Evolutionary conservation across 2,329 filamentous ascomycete species (phyloP).

Genomic region (Alternaria sp.): DNA sequence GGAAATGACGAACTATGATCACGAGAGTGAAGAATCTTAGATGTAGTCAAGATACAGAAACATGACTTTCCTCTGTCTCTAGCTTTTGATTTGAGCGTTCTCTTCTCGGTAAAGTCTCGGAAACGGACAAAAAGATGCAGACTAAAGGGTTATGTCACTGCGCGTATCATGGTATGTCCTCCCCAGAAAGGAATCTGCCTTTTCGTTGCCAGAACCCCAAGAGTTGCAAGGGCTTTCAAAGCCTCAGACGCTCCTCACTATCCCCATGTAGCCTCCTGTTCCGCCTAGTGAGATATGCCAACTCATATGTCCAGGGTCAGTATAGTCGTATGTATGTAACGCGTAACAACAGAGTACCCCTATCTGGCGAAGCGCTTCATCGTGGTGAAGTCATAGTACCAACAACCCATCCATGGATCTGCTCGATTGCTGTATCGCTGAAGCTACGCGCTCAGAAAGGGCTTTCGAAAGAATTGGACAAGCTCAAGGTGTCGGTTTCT

Average conservation of each 20-base stretch:
- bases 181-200: not conserved
- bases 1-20: not conserved
- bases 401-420: not conserved
- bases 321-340: not conserved
- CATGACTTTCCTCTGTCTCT: too few species aligned
- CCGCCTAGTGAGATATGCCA: fast-evolving
- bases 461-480: not conserved
- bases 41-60: too few species aligned
- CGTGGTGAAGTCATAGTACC: not conserved
- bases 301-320: not conserved
- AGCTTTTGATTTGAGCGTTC: not conserved
- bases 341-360: not conserved
- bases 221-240: too few species aligned
- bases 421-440: not conserved
- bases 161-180: not conserved
- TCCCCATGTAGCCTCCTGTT: too few species aligned
- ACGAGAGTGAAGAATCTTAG: too few species aligned
- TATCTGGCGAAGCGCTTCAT: not conserved
- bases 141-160: not conserved
- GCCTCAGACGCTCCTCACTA: too few species aligned
- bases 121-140: not conserved
- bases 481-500: not conserved
- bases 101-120: not conserved
- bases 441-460: not conserved
- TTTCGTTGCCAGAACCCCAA: not conserved